Base-by-base conservation (phyloP, 129 eudicot species). In the Chrysanthemum lavandulifolium region DNA sequence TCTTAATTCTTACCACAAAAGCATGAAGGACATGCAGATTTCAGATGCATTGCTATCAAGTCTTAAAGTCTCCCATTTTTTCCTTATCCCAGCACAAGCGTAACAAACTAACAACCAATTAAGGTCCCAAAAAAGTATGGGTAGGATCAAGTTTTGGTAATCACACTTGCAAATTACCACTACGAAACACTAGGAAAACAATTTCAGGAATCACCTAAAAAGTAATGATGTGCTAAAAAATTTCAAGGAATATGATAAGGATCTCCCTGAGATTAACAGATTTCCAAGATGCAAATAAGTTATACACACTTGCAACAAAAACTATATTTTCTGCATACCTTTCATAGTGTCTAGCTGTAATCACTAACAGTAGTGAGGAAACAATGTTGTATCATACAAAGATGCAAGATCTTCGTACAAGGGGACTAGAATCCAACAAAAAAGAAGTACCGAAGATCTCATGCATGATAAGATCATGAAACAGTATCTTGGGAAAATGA, bases 301-400 rank as follows among this genome's bases (percentile, higher is more conserved):
- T 43, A 16, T 65, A 40, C 65, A 54, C 65, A 56, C 65, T 16
- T 36, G 65, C 66, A 71, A 54, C 47, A 25, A 69, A 68, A 68
- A 57, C 29, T 0, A 57, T 8, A 57, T 57, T 57, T 57, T 9
- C 62, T 18, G 31, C 62, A 57, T 6, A 57, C 16, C 62, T 57
- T 57, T 18, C 29, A 12, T 15, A 57, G 62, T 57, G 62, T 57
- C 62, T 57, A 18, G 23, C 62, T 57, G 62, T 57, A 57, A 57
- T 25, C 19, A 57, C 23, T 10, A n/a, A 57, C 8, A 57, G 16
- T 4, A 57, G 62, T 57, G 61, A n/a, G 10, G 23, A 57, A 25
- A 57, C 23, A 21, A 57, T 57, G 19, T 18, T 57, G 9, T 25
- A 57, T 57, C 62, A 57, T 18, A 18, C 11, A 57, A 18, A 15